Base-by-base conservation (phyloP, 352 stramenopile species). In the Globisporangium alternatum region DNA sequence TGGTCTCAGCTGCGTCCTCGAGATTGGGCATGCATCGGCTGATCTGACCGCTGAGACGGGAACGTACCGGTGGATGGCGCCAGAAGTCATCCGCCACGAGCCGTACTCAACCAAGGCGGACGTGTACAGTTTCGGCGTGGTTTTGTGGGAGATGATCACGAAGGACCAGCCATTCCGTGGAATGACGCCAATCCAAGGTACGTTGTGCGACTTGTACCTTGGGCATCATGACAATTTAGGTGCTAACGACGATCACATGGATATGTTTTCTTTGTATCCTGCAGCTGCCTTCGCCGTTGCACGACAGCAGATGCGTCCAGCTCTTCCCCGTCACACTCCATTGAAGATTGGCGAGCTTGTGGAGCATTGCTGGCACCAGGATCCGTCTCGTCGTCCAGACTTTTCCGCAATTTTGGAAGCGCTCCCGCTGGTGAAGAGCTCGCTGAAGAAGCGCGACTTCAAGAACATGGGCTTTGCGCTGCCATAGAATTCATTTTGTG, bases 51-150 rank as follows among this genome's bases (percentile, higher is more conserved):
- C 88, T 10, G 86, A 96, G 70, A 95, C 88, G 21, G 88, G 88
- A 41, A 96, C 88, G n/a, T 96, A 96, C 66, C 81, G 96, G 39
- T 98, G 97, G 83, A 98, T 98, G 94, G 93, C 94, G 12, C 94
- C 94, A 0, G 92, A 98, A 62, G 95, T 98, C 10, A 97, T 97
- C 48, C 90, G 94, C 9, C 89, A 94, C 65, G 80, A 94, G 62
- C 93, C 93, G 15, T 98, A 98, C 75, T 98, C 96, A 55, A 95
- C 83, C 61, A 98, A 97, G 67, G 93, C 90, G 3, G 96, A 98
- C 75, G 93, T 98, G 13, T 98, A 98, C 77, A 98, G 90, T 44
- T 98, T 96, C 71, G 94, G 84, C 31, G 83, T 97, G 22, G 85
- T 95, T 60, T 65, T 95, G 33, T 95, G 85, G 83, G 86, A 97